Conservation (phyloP, 768 basidiomycete genomes). For the Tubosaeta brunneosetosa region DNA sequence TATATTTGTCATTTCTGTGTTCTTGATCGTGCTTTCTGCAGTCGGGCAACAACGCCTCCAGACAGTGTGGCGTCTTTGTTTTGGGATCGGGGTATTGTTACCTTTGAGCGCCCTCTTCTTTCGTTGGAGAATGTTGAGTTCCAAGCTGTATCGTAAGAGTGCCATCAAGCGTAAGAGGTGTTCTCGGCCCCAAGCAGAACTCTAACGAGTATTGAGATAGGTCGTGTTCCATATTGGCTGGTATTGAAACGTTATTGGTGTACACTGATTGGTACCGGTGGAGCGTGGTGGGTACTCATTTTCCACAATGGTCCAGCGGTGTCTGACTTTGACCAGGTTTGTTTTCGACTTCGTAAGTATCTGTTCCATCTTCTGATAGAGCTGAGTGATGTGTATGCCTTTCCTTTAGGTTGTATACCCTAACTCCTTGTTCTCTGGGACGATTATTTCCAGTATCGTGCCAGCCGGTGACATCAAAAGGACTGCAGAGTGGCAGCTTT, state of each 20-base stretch:
- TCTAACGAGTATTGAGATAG: constrained; percentile 26
- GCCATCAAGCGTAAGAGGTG: constrained; percentile 54
- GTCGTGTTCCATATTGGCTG: constrained; percentile 54
- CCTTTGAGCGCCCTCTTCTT: constrained; percentile 68
- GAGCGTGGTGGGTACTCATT: constrained; percentile 51
- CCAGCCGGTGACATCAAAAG: constrained; percentile 47
- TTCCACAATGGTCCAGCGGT: not conserved
- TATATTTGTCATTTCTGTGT: constrained; percentile 59
- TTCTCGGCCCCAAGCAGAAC: not conserved
- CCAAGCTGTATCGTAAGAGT: constrained; percentile 54
- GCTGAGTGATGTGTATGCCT: no score
- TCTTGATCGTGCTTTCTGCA: constrained; percentile 63
- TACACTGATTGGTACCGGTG: constrained; percentile 63
- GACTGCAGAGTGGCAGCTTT: constrained; percentile 65
- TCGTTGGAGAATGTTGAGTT: constrained; percentile 67
- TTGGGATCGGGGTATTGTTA: constrained; percentile 56
- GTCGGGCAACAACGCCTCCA: constrained; percentile 56
- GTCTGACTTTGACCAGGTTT: constrained; percentile 40
- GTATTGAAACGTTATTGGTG: constrained; percentile 63
- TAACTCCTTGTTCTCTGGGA: constrained; percentile 65
- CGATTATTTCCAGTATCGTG: constrained; percentile 64
- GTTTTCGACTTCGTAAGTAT: constrained; percentile 61
- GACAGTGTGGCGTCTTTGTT: constrained; percentile 65
- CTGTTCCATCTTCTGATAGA: no score
- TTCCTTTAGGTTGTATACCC: constrained; percentile 56